A percentile compares a stretch with the other conserved stretches of the same genome.
These are phyloP conservation scores for Cyclotella atomus DNA, from an alignment of 108 stramenopile genomes.

Conservation along the genomic window DNA sequence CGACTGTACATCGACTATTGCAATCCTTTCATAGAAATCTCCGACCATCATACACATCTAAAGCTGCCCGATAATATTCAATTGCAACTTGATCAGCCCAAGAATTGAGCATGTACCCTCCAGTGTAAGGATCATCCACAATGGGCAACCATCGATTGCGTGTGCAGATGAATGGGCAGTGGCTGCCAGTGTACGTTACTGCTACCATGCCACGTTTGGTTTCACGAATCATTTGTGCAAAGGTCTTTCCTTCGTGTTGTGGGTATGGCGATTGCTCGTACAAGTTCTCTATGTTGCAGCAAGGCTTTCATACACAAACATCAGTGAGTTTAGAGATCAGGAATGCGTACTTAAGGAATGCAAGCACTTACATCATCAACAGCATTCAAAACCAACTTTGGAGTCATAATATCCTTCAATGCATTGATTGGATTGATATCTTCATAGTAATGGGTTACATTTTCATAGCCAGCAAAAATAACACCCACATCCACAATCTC, in stretches of 20 bases:
- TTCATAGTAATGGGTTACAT: constrained; percentile 41
- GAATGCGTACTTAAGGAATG: too few relatives aligned
- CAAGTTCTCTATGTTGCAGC: constrained; percentile 51
- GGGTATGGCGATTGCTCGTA: constrained; percentile 52
- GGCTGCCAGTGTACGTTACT: constrained; percentile 51
- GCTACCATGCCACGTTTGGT: constrained; percentile 46
- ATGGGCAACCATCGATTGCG: constrained; percentile 27
- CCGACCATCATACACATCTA: constrained; percentile 45
- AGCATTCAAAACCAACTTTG: constrained; percentile 54
- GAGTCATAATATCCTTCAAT: constrained; percentile 49
- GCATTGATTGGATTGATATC: constrained; percentile 55
- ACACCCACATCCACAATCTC: constrained; percentile 53
- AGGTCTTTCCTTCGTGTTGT: constrained; percentile 43
- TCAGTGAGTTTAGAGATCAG: too few relatives aligned
- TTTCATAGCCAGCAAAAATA: constrained; percentile 55
- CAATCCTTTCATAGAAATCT: constrained; percentile 31
- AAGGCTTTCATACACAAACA: too few relatives aligned
- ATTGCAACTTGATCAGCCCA: constrained; percentile 55
- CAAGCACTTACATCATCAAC: constrained; percentile 45
- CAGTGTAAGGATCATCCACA: constrained; percentile 44
- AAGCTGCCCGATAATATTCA: constrained; percentile 53
- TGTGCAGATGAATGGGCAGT: constrained; percentile 57
- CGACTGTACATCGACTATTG: too few relatives aligned
- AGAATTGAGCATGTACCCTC: constrained; percentile 54
- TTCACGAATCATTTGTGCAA: constrained; percentile 43